Conservation (phyloP, 768 basidiomycete genomes). For the Kwoniella shandongensis region DNA sequence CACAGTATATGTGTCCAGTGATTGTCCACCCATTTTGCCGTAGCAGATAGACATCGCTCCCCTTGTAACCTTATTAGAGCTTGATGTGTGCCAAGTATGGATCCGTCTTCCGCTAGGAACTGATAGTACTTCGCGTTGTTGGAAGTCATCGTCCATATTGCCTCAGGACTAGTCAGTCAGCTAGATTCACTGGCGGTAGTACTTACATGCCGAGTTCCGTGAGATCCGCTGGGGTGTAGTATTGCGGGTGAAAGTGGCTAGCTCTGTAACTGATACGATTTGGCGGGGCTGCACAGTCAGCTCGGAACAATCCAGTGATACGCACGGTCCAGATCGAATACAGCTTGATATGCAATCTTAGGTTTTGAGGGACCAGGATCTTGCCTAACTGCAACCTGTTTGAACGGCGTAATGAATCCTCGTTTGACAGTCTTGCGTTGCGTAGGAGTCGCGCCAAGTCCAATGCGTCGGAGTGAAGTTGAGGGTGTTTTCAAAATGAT, state of each 20-base stretch:
- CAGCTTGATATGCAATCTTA: conserved; percentile 4
- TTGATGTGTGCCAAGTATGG: conserved; percentile 18
- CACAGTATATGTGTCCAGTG: conserved; percentile 89
- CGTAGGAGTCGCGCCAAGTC: conserved; percentile 40
- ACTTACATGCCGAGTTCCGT: conserved; percentile 41
- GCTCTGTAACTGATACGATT: conserved; percentile 20
- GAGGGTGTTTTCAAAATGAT: conserved; percentile 32
- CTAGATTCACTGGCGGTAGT: background rate
- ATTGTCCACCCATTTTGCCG: conserved; percentile 81
- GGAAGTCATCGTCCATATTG: conserved; percentile 36
- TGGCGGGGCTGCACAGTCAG: conserved; percentile 21
- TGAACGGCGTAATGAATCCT: conserved; percentile 47
- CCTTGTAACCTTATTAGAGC: conserved; percentile 30
- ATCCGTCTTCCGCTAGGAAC: conserved; percentile 25
- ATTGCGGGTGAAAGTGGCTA: conserved; percentile 40
- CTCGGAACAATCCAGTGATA: background rate
- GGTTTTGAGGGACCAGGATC: background rate
- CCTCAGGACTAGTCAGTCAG: conserved; percentile 32
- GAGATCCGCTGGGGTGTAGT: conserved; percentile 26
- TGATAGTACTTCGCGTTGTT: conserved; percentile 32
- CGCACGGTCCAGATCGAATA: conserved; percentile 42
- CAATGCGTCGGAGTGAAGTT: conserved; percentile 34
- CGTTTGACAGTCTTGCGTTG: conserved; percentile 18
- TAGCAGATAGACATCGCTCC: conserved; percentile 63
- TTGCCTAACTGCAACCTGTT: conserved; percentile 7